Evolutionary conservation across 1,284 basidiomycete genomes (phyloP).

Genomic region (Schizophyllum commune): DNA sequence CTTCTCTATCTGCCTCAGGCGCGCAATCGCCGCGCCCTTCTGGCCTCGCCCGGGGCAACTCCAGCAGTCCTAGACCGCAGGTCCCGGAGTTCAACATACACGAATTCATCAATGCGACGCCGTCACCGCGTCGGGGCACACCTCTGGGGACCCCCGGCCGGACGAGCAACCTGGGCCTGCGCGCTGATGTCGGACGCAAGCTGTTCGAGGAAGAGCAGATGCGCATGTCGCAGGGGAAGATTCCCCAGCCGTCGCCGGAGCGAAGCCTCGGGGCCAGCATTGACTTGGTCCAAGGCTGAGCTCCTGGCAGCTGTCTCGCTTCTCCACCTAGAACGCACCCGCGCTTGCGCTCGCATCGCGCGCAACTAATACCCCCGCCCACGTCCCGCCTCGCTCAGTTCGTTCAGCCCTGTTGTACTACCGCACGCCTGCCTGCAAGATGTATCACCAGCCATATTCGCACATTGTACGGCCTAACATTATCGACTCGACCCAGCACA

Average conservation of each 20-base stretch:
- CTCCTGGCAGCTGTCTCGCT: background rate
- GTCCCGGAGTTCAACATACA: slow-evolving; percentile 49
- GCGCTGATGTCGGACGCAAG: slow-evolving; percentile 57
- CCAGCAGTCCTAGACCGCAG: background rate
- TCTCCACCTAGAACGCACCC: background rate
- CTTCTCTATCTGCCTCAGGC: background rate
- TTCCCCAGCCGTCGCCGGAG: background rate
- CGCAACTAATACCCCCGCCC: background rate
- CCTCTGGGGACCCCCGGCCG: background rate
- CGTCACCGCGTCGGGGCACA: slow-evolving; percentile 36
- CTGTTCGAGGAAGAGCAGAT: slow-evolving; percentile 65
- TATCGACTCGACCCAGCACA: background rate
- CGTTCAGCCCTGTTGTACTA: slow-evolving; percentile 3
- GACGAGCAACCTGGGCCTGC: slow-evolving; percentile 32
- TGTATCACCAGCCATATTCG: slow-evolving; percentile 5
- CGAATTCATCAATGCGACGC: slow-evolving; percentile 67
- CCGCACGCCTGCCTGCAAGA: background rate
- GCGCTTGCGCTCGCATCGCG: background rate
- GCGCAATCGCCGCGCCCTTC: slow-evolving; percentile 4
- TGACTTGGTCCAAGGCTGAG: slow-evolving; percentile 1
- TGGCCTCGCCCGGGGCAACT: background rate
- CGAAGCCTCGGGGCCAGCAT: slow-evolving; percentile 3
- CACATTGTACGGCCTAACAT: background rate
- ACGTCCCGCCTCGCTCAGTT: background rate
- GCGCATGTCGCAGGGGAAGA: slow-evolving; percentile 14